Percentiles rank a stretch among this genome's conserved stretches.
These are phyloP conservation scores for Chrysosporium keratinophilum DNA, from an alignment of 2,329 filamentous ascomycete species.

Conservation along the genomic window DNA sequence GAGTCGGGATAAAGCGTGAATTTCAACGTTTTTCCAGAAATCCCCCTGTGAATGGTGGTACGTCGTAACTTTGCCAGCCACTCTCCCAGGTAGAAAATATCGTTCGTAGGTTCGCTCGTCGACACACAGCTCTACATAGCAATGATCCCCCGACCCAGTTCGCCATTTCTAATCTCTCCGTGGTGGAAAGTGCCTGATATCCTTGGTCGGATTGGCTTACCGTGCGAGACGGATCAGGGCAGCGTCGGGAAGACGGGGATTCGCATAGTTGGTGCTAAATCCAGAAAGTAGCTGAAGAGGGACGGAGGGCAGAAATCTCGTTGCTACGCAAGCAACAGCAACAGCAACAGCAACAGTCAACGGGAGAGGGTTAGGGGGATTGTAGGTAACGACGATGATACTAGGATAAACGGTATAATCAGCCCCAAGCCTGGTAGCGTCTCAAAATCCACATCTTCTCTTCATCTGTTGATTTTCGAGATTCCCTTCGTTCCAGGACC, in stretches of 20 bases:
- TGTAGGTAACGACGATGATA: not conserved
- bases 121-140: not conserved
- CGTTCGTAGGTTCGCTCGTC: not conserved
- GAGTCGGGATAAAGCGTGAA: not conserved
- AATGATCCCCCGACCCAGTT: not conserved
- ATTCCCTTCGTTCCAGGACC: too few species aligned
- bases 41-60: not conserved
- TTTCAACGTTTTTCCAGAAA: not conserved
- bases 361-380: not conserved
- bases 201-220: not conserved
- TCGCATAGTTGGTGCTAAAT: constrained; percentile 1
- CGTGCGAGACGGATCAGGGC: not conserved
- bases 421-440: too few species aligned
- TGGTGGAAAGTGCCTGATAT: not conserved
- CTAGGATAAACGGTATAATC: not conserved
- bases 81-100: not conserved
- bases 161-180: not conserved
- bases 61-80: not conserved
- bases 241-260: not conserved
- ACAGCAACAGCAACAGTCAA: too few species aligned
- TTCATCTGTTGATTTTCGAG: not conserved
- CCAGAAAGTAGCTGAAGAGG: not conserved
- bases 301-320: not conserved
- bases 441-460: too few species aligned
- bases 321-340: not conserved